Base-by-base conservation (phyloP, 345 rosid genomes). In the Pistacia integerrima region DNA sequence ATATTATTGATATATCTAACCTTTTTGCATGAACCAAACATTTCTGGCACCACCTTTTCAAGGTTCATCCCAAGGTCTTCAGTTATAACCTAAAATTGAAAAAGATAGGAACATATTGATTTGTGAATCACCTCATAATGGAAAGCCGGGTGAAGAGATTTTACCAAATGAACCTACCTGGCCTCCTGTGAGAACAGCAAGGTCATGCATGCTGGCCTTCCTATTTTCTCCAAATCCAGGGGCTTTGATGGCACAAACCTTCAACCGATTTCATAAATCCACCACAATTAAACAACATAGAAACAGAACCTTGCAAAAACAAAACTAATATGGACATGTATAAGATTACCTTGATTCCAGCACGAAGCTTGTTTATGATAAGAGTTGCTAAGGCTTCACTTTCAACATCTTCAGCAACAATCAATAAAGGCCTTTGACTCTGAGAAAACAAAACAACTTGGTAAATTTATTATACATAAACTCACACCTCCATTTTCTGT, bases 211-310 rank as follows among this genome's bases (percentile, higher is more conserved):
- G 55, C 49, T 72, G 25, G 87, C 49, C 69, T 85, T 85, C 79
- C 85, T 81, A 64, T 83, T 85, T 64, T 87, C 90, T 75, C 88
- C 88, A 77, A 87, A 85, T 20, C 88, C 88, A 77, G 86, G 86
- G 16, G 90, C 88, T 52, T 87, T 87, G n/a, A 85, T 81, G 70
- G 88, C 83, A 76, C 90, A 87, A 12, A 87, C 87, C 82, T 80
- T 11, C 33, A 54, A 70, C 18, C 59, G 54, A 73, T 56, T 44
- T 38, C 35, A 55, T 4, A 71, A 55, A 70, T 6, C n/a, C 69
- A n/a, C 69, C 33, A 44, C 69, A 38, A 46, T 66, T 66, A 63
- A 25, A 11, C 11, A 9, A 3, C 7, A 36, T 38, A 17, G 8
- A n/a, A 60, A 12, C 16, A 72, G n/a, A 6, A 70, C 17, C n/a